Percentiles rank a stretch among this genome's conserved stretches.
phyloP scores from a whole-genome alignment of 2,329 filamentous ascomycete genomes.

The Curvularia sp. region DNA sequence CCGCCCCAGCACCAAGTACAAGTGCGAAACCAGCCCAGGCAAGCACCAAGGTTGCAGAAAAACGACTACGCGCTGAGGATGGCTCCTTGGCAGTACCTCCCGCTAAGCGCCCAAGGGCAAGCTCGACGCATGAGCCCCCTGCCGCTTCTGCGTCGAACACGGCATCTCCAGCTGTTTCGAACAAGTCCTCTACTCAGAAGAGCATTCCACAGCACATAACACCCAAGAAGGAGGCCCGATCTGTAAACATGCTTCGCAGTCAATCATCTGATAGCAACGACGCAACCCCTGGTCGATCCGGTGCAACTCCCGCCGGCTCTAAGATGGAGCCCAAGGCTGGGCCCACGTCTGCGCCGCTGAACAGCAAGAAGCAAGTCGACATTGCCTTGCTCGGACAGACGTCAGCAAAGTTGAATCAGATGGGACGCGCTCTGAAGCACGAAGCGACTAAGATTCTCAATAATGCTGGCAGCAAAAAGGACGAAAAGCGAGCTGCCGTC shows the following conservation, averaged over 20 bases:
- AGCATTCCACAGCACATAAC: conserved; percentile 37
- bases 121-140: conserved; percentile 40
- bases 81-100: conserved; percentile 29
- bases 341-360: conserved; percentile 43
- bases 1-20: conserved; percentile 15
- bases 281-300: conserved; percentile 46
- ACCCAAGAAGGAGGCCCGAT: conserved; percentile 46
- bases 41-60: conserved; percentile 37
- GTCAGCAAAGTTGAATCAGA: conserved; percentile 50
- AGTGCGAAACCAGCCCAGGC: conserved; percentile 19
- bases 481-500: conserved; percentile 50
- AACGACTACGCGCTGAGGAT: conserved; percentile 45
- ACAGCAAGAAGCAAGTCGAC: conserved; percentile 41
- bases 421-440: conserved; percentile 57
- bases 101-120: conserved; percentile 44
- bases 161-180: conserved; percentile 40
- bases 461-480: conserved; percentile 37
- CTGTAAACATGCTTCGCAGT: conserved; percentile 47
- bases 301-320: conserved; percentile 34
- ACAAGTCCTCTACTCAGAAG: conserved; percentile 43
- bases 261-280: conserved; percentile 46
- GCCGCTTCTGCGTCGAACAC: conserved; percentile 41
- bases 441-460: conserved; percentile 49
- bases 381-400: conserved; percentile 48
- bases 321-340: conserved; percentile 35